Percentiles rank a stretch among this genome's conserved stretches.
Evolutionary conservation across 208 protist species (phyloP).

Genomic region (Trypanosomatidae sp.): DNA sequence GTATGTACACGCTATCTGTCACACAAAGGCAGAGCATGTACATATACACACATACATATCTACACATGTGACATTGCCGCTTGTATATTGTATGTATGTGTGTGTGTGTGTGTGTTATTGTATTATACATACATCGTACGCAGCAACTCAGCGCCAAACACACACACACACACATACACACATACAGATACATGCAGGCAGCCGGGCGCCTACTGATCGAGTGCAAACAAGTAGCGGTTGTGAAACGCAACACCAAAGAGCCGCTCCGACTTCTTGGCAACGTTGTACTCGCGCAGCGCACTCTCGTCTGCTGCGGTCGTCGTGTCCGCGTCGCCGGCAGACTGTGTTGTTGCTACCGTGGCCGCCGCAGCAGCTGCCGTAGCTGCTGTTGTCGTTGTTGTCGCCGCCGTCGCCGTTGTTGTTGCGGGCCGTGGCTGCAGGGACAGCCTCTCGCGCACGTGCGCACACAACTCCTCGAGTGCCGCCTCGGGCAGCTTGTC

Average conservation of each 20-base stretch:
- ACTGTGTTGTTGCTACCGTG: not conserved
- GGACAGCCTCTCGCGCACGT: slow-evolving; percentile 66
- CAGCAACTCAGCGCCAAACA: too few species aligned
- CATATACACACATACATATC: too few species aligned
- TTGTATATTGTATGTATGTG: too few species aligned
- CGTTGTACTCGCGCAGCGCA: slow-evolving; percentile 58
- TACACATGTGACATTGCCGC: too few species aligned
- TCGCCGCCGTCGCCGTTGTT: not conserved
- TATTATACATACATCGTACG: too few species aligned
- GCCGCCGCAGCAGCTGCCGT: not conserved
- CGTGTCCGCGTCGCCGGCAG: not conserved
- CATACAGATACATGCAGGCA: too few species aligned
- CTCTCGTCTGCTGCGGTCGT: slow-evolving; percentile 1
- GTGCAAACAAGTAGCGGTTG: slow-evolving; percentile 84
- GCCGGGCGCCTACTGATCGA: slow-evolving; percentile 59
- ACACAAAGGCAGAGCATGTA: too few species aligned
- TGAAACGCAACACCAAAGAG: slow-evolving; percentile 80
- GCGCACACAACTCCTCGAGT: slow-evolving; percentile 37
- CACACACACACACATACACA: too few species aligned
- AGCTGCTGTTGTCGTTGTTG: not conserved
- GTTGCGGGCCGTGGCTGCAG: slow-evolving; percentile 18
- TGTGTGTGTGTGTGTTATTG: too few species aligned
- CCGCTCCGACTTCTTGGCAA: slow-evolving; percentile 53
- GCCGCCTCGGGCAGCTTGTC: slow-evolving; percentile 61
- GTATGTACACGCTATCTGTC: too few species aligned